These are phyloP conservation scores for Adansonia digitata DNA, from an alignment of 345 rosid species.

Conservation along the genomic window DNA sequence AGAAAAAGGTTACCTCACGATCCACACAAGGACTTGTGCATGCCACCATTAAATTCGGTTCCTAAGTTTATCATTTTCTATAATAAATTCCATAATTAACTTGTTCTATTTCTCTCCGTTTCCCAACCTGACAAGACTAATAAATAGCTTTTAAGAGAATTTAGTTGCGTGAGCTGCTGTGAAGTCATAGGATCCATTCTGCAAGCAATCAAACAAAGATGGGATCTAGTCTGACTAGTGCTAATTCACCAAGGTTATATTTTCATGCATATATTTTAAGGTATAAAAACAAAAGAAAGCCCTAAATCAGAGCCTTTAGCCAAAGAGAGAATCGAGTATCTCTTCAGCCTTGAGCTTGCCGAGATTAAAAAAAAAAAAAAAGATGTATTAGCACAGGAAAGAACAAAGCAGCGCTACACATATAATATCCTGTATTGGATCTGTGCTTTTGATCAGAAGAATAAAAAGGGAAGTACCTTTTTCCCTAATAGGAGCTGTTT, in stretches of 20 bases:
- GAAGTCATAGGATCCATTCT: conserved; percentile 5
- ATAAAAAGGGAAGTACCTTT: conserved; percentile 30
- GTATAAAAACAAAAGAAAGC: conserved; percentile 20
- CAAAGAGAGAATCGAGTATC: too few species aligned
- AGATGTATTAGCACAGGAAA: conserved; percentile 10
- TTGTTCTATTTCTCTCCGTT: too few species aligned
- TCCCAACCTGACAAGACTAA: too few species aligned
- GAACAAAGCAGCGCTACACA: conserved; percentile 12
- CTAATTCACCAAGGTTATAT: conserved; percentile 18
- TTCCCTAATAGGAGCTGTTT: conserved; percentile 22
- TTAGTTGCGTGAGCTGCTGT: conserved; percentile 19
- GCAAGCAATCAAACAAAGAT: conserved; percentile 16
- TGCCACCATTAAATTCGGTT: conserved; percentile 11
- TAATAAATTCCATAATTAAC: not conserved
- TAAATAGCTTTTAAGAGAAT: too few species aligned
- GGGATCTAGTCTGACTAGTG: conserved; percentile 29
- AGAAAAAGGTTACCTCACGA: not conserved
- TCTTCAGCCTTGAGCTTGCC: conserved; percentile 29
- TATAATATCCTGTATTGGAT: conserved; percentile 30
- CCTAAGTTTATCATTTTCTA: conserved; percentile 19
- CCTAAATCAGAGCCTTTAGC: conserved; percentile 36
- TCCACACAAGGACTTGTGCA: conserved; percentile 10
- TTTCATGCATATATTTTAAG: not conserved
- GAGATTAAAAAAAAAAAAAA: conserved; percentile 19
- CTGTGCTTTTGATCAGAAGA: conserved; percentile 33